These are phyloP conservation scores for Raffaelea ambrosiae DNA, from an alignment of 2,329 filamentous ascomycete genomes.

Conservation along the genomic window DNA sequence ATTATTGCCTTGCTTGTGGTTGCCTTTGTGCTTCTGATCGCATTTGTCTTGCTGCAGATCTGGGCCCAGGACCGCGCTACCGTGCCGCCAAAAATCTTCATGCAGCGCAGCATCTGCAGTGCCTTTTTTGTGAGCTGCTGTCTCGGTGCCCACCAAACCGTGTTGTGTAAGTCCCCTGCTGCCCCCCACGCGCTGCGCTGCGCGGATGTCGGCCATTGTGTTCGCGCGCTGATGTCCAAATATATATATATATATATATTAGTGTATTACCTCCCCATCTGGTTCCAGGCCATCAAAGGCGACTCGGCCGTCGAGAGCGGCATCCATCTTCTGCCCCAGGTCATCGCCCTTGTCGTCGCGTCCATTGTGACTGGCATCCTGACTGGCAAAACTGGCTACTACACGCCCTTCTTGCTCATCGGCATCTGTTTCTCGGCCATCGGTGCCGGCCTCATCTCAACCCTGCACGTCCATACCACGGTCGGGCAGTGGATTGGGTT, in stretches of 20 bases:
- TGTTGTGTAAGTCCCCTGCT: neutral
- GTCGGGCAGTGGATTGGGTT: conserved; percentile 23
- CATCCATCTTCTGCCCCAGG: conserved; percentile 29
- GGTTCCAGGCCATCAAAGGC: conserved; percentile 36
- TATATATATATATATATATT: too few species aligned
- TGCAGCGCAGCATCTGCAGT: conserved; percentile 20
- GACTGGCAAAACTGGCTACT: conserved; percentile 29
- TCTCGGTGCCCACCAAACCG: neutral
- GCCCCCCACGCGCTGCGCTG: too few species aligned
- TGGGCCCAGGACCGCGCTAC: conserved; percentile 25
- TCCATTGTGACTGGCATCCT: conserved; percentile 27
- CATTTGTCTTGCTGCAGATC: conserved; percentile 30
- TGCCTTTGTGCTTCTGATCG: conserved; percentile 27
- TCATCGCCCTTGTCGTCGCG: conserved; percentile 27
- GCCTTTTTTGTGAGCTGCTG: neutral
- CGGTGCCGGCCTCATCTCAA: conserved; percentile 41
- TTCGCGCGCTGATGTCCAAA: too few species aligned
- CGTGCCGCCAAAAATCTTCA: conserved; percentile 30
- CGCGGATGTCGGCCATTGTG: neutral
- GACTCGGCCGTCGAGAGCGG: conserved; percentile 29
- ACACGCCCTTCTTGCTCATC: conserved; percentile 10
- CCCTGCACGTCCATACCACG: conserved; percentile 29
- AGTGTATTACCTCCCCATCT: conserved; percentile 17
- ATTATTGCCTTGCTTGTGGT: conserved; percentile 35
- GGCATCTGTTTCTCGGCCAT: conserved; percentile 9